Percentiles rank a stretch among this genome's conserved stretches.
phyloP scores from a whole-genome alignment of 2,329 filamentous ascomycete genomes.

The Zymoseptoria crescenta region DNA sequence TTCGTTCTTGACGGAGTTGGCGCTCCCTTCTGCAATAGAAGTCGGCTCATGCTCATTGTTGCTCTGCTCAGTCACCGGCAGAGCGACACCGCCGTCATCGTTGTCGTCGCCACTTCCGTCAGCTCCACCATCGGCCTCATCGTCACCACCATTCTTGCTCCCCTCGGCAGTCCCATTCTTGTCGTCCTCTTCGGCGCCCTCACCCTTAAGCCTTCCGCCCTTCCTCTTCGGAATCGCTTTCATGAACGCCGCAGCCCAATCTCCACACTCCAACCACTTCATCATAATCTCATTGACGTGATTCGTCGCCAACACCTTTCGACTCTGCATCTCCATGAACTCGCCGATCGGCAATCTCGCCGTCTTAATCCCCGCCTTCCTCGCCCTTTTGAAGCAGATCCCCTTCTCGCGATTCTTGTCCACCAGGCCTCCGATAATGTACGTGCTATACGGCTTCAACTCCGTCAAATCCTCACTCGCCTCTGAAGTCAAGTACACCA shows the following conservation, averaged over 20 bases:
- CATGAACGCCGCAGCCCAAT: slow-evolving; percentile 88
- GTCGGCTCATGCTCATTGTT: neutral
- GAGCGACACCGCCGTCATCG: neutral
- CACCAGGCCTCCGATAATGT: slow-evolving; percentile 88
- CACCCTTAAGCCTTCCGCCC: slow-evolving; percentile 57
- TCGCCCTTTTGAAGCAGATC: slow-evolving; percentile 77
- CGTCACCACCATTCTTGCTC: neutral
- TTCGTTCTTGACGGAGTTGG: neutral
- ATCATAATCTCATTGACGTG: slow-evolving; percentile 97
- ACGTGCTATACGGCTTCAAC: slow-evolving; percentile 79
- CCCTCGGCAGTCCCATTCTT: neutral
- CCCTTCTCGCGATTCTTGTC: slow-evolving; percentile 96
- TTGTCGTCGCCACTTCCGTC: neutral
- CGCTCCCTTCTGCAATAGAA: neutral
- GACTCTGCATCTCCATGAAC: slow-evolving; percentile 82
- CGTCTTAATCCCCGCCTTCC: slow-evolving; percentile 68
- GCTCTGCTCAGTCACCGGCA: neutral
- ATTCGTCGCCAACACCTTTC: slow-evolving; percentile 83
- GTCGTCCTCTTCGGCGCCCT: slow-evolving; percentile 9
- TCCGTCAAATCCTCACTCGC: slow-evolving; percentile 76
- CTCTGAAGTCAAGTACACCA: slow-evolving; percentile 88
- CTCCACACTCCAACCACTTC: slow-evolving; percentile 77
- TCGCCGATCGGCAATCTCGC: slow-evolving; percentile 92
- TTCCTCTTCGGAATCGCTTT: slow-evolving; percentile 86
- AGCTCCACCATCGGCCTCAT: neutral